Evolutionary conservation across 2,329 filamentous ascomycete genomes (phyloP).

Genomic region (Ambrosiella cleistominuta): DNA sequence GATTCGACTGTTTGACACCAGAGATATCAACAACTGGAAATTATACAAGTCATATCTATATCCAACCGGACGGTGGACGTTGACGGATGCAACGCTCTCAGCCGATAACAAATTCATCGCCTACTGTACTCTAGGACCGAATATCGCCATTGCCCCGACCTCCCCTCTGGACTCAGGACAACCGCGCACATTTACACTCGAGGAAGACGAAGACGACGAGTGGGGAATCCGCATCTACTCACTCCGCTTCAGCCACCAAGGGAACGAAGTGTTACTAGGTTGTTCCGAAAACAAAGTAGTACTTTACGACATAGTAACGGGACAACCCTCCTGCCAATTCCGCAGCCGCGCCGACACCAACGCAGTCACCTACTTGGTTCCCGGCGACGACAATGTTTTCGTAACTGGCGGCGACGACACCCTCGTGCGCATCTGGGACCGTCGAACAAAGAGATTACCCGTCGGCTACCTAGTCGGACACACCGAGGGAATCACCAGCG

Average conservation of each 20-base stretch:
- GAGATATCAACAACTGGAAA: constrained; percentile 85
- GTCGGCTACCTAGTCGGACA: constrained; percentile 51
- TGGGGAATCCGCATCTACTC: constrained; percentile 53
- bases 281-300: constrained; percentile 34
- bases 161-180: constrained; percentile 68
- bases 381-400: constrained; percentile 73
- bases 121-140: constrained; percentile 73
- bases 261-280: constrained; percentile 75
- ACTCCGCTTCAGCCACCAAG: constrained; percentile 80
- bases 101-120: constrained; percentile 85
- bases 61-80: constrained; percentile 81
- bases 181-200: constrained; percentile 45
- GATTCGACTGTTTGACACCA: constrained; percentile 94
- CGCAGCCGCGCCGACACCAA: constrained; percentile 71
- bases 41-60: constrained; percentile 85
- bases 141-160: constrained; percentile 73
- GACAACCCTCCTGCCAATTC: neutral
- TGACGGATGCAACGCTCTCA: constrained; percentile 81
- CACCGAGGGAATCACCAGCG: constrained; percentile 48
- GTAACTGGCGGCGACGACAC: constrained; percentile 93
- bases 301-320: neutral
- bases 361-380: constrained; percentile 88
- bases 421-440: constrained; percentile 89
- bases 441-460: constrained; percentile 58
- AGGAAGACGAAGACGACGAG: neutral